phyloP scores from a whole-genome alignment of 331 rosid species.

The Saraca asoca region DNA sequence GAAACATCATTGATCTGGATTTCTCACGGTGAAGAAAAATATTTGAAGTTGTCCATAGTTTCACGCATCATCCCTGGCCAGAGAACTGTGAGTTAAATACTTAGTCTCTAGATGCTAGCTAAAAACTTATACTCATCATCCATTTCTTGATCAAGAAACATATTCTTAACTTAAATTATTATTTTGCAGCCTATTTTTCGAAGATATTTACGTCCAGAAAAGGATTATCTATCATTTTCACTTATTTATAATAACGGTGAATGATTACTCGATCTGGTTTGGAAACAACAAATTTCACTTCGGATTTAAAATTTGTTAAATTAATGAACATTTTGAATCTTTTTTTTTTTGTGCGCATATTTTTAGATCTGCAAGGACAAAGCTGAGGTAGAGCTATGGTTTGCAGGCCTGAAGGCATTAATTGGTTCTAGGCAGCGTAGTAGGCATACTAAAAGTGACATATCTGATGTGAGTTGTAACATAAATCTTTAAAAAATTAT shows the following conservation, averaged over 20 bases:
- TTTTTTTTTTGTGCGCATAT: slow-evolving; percentile 32
- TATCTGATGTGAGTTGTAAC: slow-evolving; percentile 61
- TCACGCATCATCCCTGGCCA: slow-evolving; percentile 75
- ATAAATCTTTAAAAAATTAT: slow-evolving; percentile 20
- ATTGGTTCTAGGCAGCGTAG: slow-evolving; percentile 51
- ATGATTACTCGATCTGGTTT: slow-evolving; percentile 89
- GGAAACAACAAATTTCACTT: slow-evolving; percentile 37
- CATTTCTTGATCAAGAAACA: neutral
- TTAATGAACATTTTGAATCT: slow-evolving; percentile 28
- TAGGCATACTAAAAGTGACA: slow-evolving; percentile 59
- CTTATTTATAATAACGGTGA: slow-evolving; percentile 74
- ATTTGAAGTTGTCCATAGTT: slow-evolving; percentile 62
- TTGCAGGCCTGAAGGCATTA: slow-evolving; percentile 72
- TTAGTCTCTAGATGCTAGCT: slow-evolving; percentile 16
- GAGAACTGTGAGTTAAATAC: slow-evolving; percentile 79
- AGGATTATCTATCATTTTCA: slow-evolving; percentile 86
- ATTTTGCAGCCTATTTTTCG: slow-evolving; percentile 75
- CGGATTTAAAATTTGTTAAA: slow-evolving; percentile 17
- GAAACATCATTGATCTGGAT: slow-evolving; percentile 80
- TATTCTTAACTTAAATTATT: neutral
- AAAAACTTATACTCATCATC: slow-evolving; percentile 3
- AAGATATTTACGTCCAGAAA: slow-evolving; percentile 87
- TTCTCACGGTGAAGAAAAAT: slow-evolving; percentile 73
- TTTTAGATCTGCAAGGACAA: slow-evolving; percentile 91
- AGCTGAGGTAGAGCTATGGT: slow-evolving; percentile 83